Evolutionary conservation across 495 filamentous ascomycete genomes (phyloP), one percentile per base, ranked within the genome.

Genomic region (Lasiosphaeria hispida): DNA sequence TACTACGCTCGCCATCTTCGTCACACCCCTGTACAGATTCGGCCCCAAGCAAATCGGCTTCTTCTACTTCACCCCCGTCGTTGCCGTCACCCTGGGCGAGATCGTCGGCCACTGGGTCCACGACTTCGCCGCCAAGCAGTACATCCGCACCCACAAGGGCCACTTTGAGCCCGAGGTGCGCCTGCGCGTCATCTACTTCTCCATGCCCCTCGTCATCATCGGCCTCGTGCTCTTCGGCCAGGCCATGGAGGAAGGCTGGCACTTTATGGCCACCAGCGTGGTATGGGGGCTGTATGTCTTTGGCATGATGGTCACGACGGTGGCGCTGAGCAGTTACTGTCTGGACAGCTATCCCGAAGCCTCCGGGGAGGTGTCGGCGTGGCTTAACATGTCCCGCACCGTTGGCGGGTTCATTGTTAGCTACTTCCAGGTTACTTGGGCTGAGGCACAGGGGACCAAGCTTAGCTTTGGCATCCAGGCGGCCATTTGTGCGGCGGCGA

Each of bases 281-380:
- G 76, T 69, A n/a, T 79, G 77, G 78, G 84, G 76, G 4, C 63
- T 80, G 2, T 82, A 83, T 53, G 77, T 80, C 11, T 80, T 82
- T 55, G 83, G 82, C 0, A 79, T 87, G 63, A 87, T 90, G 79
- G 79, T 88, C 63, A 77, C 80, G 10, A 88, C 85, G 0, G 81
- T 84, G 0, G 81, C 79, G 0, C 69, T 87, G 17, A 83, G 78
- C 54, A 79, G 81, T 7, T 87, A 87, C 60, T 72, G 79, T 3
- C 76, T 88, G 17, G 85, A 87, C 64, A 69, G 70, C 33, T 86
- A 84, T 61, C 83, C 81, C 10, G 80, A 80, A 57, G 82, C 72
- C 0, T 75, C 71, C 15, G 83, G 81, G 10, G 83, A 85, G 65
- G 82, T 87, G 9, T 77, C 72, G 0, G 77, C 78, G 2, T 79